Evolutionary conservation across 441 rosid species (phyloP).

Genomic region (Hura crepitans): DNA sequence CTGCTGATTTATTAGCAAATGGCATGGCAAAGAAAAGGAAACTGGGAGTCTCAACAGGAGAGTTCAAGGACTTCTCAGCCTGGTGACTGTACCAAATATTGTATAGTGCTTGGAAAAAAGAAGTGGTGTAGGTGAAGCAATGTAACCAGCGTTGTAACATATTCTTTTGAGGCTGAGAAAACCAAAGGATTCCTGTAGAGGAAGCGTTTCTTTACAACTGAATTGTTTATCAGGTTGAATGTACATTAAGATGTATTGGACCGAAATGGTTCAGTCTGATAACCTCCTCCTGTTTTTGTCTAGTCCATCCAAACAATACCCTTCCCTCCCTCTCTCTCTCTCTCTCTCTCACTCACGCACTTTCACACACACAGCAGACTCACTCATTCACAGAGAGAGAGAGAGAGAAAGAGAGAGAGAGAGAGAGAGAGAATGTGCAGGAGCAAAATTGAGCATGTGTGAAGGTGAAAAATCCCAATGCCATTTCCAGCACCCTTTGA

Average conservation of each 20-base stretch:
- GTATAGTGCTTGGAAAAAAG: constrained; percentile 11
- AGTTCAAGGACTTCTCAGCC: constrained; percentile 71
- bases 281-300: constrained; percentile 5
- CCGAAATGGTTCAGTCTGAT: background rate
- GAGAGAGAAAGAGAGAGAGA: too few relatives aligned
- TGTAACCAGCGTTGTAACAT: constrained; percentile 6
- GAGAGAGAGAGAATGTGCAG: background rate
- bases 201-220: constrained; percentile 5
- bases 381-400: too few relatives aligned
- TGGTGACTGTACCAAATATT: constrained; percentile 48
- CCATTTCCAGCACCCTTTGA: background rate
- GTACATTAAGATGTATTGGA: constrained; percentile 9
- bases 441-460: constrained; percentile 5
- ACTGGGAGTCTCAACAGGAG: constrained; percentile 41
- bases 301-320: constrained; percentile 18
- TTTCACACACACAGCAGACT: background rate
- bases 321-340: background rate
- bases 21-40: constrained; percentile 62
- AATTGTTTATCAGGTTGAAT: constrained; percentile 8
- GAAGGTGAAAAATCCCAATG: constrained; percentile 9
- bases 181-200: constrained; percentile 8
- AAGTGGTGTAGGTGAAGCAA: constrained; percentile 6
- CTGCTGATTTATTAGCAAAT: constrained; percentile 36
- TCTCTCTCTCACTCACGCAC: background rate
- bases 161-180: constrained; percentile 22